These are phyloP conservation scores for Claviceps sp. DNA, from an alignment of 2,329 filamentous ascomycete species.

Conservation along the genomic window DNA sequence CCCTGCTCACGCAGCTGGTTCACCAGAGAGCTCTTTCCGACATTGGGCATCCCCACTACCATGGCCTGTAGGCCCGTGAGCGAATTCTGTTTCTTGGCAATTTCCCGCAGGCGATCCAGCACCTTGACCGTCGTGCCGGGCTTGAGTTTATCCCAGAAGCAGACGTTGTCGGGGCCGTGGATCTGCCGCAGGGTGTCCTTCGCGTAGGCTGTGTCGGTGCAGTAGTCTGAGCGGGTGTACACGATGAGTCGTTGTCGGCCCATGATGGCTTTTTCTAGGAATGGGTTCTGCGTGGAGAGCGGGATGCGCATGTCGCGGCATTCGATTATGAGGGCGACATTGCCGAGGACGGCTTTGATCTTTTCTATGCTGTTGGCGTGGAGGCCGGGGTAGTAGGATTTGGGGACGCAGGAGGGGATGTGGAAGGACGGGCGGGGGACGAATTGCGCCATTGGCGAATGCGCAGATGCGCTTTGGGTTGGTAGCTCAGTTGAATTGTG, in stretches of 20 bases:
- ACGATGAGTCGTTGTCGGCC: slow-evolving; percentile 66
- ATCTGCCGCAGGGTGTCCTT: slow-evolving; percentile 18
- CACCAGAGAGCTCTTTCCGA: slow-evolving; percentile 89
- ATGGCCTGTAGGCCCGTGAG: slow-evolving; percentile 76
- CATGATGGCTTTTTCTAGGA: slow-evolving; percentile 67
- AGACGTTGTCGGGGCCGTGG: slow-evolving; percentile 17
- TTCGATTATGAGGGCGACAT: slow-evolving; percentile 81
- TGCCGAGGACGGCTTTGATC: slow-evolving; percentile 69
- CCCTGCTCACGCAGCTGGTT: slow-evolving; percentile 73
- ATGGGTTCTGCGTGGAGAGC: slow-evolving; percentile 75
- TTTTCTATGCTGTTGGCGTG: slow-evolving; percentile 68
- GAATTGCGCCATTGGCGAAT: slow-evolving; percentile 35
- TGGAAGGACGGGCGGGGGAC: slow-evolving; percentile 62
- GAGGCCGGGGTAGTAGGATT: slow-evolving; percentile 91
- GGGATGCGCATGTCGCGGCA: slow-evolving; percentile 90
- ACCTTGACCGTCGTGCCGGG: slow-evolving; percentile 23
- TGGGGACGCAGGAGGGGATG: slow-evolving; percentile 58
- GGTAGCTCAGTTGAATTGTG: neutral
- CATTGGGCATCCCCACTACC: slow-evolving; percentile 95
- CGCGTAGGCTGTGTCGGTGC: slow-evolving; percentile 22
- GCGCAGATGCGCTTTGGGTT: neutral
- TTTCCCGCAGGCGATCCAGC: slow-evolving; percentile 22
- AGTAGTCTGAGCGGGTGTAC: slow-evolving; percentile 82
- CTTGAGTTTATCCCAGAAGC: slow-evolving; percentile 32
- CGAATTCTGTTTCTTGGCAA: slow-evolving; percentile 28